phyloP scores from a whole-genome alignment of 164 flowering plant species.

The Macadamia tetraphylla region DNA sequence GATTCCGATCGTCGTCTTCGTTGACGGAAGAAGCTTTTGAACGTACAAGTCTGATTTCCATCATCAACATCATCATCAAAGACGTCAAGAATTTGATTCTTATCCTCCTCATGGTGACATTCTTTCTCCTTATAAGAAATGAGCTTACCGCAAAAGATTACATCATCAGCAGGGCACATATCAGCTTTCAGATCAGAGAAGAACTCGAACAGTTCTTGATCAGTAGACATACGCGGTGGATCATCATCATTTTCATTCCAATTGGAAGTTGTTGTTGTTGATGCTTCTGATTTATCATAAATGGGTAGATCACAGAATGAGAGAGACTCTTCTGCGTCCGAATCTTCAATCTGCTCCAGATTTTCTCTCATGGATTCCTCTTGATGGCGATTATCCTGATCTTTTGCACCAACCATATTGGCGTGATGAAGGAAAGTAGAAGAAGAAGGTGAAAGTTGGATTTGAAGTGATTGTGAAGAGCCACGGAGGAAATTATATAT shows the following conservation, averaged over 20 bases:
- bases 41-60: too few species aligned
- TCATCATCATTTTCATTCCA: background rate
- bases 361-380: background rate
- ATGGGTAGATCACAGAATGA: slow-evolving; percentile 31
- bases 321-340: slow-evolving; percentile 20
- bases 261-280: too few species aligned
- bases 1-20: background rate
- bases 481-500: too few species aligned
- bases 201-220: slow-evolving; percentile 50
- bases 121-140: slow-evolving; percentile 28
- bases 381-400: too few species aligned
- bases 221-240: slow-evolving; percentile 11
- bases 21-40: background rate
- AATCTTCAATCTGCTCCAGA: background rate
- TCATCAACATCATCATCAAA: too few species aligned
- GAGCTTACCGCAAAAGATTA: slow-evolving; percentile 51
- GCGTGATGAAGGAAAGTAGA: background rate
- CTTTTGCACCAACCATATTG: background rate
- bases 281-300: background rate
- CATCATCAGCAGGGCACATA: slow-evolving; percentile 54
- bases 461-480: too few species aligned
- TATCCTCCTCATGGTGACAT: background rate
- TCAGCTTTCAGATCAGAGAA: slow-evolving; percentile 19
- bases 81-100: background rate
- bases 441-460: background rate